A percentile compares a stretch with the other conserved stretches of the same genome.
These are phyloP conservation scores for Nannizzia gypsea DNA, from an alignment of 2,329 filamentous ascomycete species.

Conservation along the genomic window DNA sequence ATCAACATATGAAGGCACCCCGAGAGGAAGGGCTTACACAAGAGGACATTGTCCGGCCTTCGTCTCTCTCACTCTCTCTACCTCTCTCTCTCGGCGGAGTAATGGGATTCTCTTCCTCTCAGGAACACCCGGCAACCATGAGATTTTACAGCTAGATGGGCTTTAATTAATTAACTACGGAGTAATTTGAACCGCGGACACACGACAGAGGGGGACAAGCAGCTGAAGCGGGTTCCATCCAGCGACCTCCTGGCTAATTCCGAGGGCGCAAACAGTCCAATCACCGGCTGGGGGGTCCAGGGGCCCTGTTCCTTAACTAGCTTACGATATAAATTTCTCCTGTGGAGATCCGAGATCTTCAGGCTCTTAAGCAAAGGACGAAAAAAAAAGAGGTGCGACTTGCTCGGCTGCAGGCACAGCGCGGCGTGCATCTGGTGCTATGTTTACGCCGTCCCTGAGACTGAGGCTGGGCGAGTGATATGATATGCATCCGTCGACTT, in stretches of 20 bases:
- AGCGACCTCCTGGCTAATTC: not conserved
- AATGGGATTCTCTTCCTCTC: too few species aligned
- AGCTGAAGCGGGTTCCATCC: constrained; percentile 1
- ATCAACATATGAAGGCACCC: not conserved
- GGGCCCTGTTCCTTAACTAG: too few species aligned
- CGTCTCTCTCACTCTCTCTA: too few species aligned
- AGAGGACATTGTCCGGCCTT: too few species aligned
- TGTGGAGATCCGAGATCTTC: not conserved
- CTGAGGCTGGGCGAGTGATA: not conserved
- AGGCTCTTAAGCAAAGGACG: not conserved
- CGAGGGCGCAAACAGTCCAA: not conserved
- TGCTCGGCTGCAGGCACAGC: not conserved
- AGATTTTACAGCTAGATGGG: not conserved
- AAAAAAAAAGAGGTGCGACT: not conserved
- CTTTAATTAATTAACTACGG: not conserved
- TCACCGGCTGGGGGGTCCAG: not conserved
- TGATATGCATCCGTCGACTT: too few species aligned
- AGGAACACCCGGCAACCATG: too few species aligned
- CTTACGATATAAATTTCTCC: not conserved
- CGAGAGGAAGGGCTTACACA: too few species aligned
- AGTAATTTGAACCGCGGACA: not conserved
- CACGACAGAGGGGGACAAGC: not conserved
- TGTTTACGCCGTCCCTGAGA: not conserved
- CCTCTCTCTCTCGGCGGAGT: too few species aligned
- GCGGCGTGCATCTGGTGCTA: not conserved